Conservation (phyloP, 2,329 filamentous ascomycete genomes). For the Curvularia hawaiiensis region DNA sequence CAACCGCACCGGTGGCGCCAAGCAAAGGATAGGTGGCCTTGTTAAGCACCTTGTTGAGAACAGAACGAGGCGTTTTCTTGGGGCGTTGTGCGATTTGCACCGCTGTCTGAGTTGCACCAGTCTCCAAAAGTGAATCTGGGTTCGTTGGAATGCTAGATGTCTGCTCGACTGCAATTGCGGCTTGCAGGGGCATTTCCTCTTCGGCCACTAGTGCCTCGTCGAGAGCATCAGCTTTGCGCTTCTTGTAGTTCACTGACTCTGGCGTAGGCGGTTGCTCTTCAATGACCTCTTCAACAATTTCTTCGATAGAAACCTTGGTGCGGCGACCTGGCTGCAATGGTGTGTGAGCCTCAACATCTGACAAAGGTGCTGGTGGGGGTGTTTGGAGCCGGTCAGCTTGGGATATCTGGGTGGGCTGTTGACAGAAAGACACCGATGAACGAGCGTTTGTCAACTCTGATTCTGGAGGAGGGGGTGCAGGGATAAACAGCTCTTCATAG, state of each 20-base stretch:
- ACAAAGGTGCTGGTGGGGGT: slow-evolving; percentile 21
- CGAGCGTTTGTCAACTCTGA: slow-evolving; percentile 7
- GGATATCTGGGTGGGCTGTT: background rate
- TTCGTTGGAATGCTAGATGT: background rate
- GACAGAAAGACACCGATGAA: background rate
- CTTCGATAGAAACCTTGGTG: slow-evolving; percentile 40
- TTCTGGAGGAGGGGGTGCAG: slow-evolving; percentile 11
- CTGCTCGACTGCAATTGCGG: background rate
- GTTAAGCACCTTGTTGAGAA: slow-evolving; percentile 19
- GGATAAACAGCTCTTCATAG: slow-evolving; percentile 18
- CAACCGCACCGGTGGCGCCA: slow-evolving; percentile 24
- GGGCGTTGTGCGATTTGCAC: slow-evolving; percentile 24
- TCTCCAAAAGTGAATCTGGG: background rate
- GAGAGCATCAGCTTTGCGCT: slow-evolving; percentile 41
- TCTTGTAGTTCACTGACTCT: slow-evolving; percentile 32
- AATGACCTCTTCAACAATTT: slow-evolving; percentile 44
- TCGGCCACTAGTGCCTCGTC: slow-evolving; percentile 11
- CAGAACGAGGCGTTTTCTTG: slow-evolving; percentile 27
- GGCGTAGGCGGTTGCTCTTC: slow-evolving; percentile 41
- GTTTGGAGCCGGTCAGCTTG: slow-evolving; percentile 25
- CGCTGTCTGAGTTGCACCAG: slow-evolving; percentile 11
- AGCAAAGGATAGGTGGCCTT: slow-evolving; percentile 23
- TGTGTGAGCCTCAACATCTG: slow-evolving; percentile 13
- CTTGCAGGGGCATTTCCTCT: background rate
- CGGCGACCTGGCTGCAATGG: slow-evolving; percentile 25